Base-by-base conservation (phyloP, 1,284 basidiomycete species). In the Hemileia vastatrix region DNA sequence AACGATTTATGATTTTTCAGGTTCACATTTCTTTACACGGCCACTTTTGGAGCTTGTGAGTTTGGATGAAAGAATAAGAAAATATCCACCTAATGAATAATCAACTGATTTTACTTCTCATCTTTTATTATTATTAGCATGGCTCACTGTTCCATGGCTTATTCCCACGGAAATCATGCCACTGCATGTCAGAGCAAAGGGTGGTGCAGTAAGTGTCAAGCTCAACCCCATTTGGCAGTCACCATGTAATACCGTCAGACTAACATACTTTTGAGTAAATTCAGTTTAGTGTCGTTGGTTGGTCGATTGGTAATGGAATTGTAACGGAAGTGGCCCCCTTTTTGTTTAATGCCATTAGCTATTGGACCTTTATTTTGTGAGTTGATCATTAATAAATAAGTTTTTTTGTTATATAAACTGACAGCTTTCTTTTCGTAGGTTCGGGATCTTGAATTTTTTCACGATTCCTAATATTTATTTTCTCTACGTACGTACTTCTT, bases 131-230 rank as follows among this genome's bases (percentile, higher is more conserved):
- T n/a, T 15, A 24, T 11, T n/a, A 56, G 57, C 62, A 23, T 64
- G 62, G 62, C 51, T 64, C 15, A 64, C 62, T 27, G 62, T 64
- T 21, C 62, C 62, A 6, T 64, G 62, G 62, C 54, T 64, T 31
- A 36, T 57, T 9, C 62, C 62, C 5, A 64, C 62, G 21, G 62
- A 64, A 57, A 59, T 64, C 59, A 62, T 62, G 59, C 59, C 59
- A 11, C 19, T 62, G 23, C 54, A 54, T 62, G 59, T 51, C 8
- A 23, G 59, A 33, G 59, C 59, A 2, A 62, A 62, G 32, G 59
- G 59, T 49, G 59, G 59, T 24, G 54, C 52, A 19, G 59, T 62
- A 31, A 31, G 59, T 48, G 43, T 49, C 13, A 15, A 13, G n/a
- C 45, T 23, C 2, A 47, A 11, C 6, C n/a, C 9, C 5, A 47